Base-by-base conservation (phyloP, 2,329 filamentous ascomycete species). In the Trichoderma koningiopsis region DNA sequence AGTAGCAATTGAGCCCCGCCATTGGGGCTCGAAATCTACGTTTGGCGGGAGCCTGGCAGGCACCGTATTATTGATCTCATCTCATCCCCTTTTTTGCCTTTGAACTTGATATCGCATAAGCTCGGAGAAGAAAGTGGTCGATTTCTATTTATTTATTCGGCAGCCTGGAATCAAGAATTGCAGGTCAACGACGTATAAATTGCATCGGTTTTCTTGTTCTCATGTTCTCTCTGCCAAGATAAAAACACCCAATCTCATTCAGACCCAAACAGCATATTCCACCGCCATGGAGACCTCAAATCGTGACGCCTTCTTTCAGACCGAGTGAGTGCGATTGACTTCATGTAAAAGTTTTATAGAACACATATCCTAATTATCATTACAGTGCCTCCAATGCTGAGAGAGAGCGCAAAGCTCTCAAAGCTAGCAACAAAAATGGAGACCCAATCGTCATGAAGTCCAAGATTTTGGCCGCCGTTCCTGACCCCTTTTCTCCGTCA, bases 291-390 rank as follows among this genome's bases (percentile, higher is more conserved):
- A 88, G 72, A 91, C 92, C 33, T 86, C 87, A 62, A 88, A 97
- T 76, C 86, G 90, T 63, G 90, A 91, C 35, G 89, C 96, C 77
- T 98, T 96, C 83, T 98, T 98, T 77, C 92, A 97, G 80, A 96
- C 94, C 35, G 92, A 94, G 93, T 96, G 82, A 81, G 89, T 79
- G 29, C 14, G 8, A 77, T 70, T 70, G 53, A 71, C 8, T 22
- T 29, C 13, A 59, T n/a, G 52, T 37, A 63, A 40, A 4, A 31
- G 22, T 2, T 31, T 61, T 5, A 43, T 31, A 5, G 1, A 8
- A 2, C 5, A 14, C 47, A 6, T 27, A 22, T 16, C 5, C 49
- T 65, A 31, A 68, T n/a, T 16, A 22, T 19, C 10, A 5, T 7
- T 33, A 22, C n/a, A 70, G 69, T 60, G 66, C 66, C 22, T 61